Evolutionary conservation across 495 filamentous ascomycete genomes (phyloP), one percentile per base, ranked within the genome.

Genomic region (Hypoxylon trugodes): DNA sequence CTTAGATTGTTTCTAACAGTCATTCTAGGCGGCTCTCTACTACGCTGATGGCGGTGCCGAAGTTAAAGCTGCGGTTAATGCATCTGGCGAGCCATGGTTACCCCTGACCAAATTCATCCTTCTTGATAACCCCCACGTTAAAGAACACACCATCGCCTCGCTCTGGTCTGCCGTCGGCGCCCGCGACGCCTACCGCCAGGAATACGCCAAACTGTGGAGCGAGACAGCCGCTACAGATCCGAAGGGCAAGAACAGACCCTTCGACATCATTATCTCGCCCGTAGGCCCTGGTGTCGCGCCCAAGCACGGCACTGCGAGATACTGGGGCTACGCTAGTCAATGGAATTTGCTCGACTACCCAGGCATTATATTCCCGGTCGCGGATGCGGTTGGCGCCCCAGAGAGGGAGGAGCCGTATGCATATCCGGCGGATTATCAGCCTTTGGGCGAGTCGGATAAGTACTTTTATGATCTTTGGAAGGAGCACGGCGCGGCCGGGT

Each of bases 271-370:
- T 38, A 76, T 95, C 0, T 86, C 82, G 47, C 89, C 90, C 0
- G 82, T 79, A 0, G 84, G 82, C 10, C 81, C 84, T 0, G 82
- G 86, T 10, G 81, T 80, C 0, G 88, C 90, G 0, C 81, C 86
- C 4, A 80, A 79, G 47, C 79, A 87, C 42, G 82, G 84, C 28
- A 84, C 83, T 10, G 77, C 83, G 0, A 81, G 82, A 12, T 90
- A 89, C 69, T 90, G 88, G 89, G 81, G 82, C 10, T 93, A 91
- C 49, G 90, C 87, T 0, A 76, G 79, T 2, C 84, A 90, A 58
- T 93, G 89, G 88, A 92, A 93, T 64, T 65, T 90, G 30, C 73
- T 91, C 0, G 88, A 91, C 67, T 87, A 87, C 59, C 90, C 87
- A 7, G 82, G 80, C 16, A 71, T 78, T 2, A 75, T 86, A 0